Evolutionary conservation across 441 rosid genomes (phyloP).

Genomic region (Arabidopsis lyrata): DNA sequence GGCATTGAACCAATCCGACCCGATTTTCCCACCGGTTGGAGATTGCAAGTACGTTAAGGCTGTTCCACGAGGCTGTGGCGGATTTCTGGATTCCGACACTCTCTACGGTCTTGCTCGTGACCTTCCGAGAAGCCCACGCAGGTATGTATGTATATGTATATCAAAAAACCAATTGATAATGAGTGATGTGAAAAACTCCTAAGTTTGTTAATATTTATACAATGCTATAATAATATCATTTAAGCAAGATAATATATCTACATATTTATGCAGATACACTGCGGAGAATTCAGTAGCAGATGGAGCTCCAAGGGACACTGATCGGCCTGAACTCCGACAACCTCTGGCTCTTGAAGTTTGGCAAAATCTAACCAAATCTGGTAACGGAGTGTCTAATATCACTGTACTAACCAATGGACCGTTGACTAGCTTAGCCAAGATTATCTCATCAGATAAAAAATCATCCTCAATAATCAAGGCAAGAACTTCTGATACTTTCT

Average conservation of each 20-base stretch:
- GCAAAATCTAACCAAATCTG: conserved; percentile 51
- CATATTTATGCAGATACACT: conserved; percentile 58
- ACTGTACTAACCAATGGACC: conserved; percentile 85
- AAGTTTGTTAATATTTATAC: neutral
- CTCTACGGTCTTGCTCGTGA: conserved; percentile 86
- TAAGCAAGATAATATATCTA: neutral
- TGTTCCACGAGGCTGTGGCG: conserved; percentile 85
- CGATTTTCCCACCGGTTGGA: conserved; percentile 57
- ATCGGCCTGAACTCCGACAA: conserved; percentile 75
- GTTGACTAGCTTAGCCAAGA: conserved; percentile 77
- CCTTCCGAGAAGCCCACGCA: conserved; percentile 82
- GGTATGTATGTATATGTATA: conserved; percentile 50
- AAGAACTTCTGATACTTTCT: neutral
- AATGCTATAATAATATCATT: neutral
- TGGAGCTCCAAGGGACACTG: conserved; percentile 80
- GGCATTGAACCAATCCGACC: conserved; percentile 72
- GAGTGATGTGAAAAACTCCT: neutral
- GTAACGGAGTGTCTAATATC: conserved; percentile 58
- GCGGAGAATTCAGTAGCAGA: conserved; percentile 66
- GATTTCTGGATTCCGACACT: conserved; percentile 85
- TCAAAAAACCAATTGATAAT: neutral
- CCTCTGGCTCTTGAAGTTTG: conserved; percentile 80
- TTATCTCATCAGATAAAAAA: conserved; percentile 51
- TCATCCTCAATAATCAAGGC: conserved; percentile 68
- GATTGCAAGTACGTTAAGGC: conserved; percentile 77